Evolutionary conservation across 805 yeast genomes (phyloP).

Genomic region (Jamesozyma piceae): DNA sequence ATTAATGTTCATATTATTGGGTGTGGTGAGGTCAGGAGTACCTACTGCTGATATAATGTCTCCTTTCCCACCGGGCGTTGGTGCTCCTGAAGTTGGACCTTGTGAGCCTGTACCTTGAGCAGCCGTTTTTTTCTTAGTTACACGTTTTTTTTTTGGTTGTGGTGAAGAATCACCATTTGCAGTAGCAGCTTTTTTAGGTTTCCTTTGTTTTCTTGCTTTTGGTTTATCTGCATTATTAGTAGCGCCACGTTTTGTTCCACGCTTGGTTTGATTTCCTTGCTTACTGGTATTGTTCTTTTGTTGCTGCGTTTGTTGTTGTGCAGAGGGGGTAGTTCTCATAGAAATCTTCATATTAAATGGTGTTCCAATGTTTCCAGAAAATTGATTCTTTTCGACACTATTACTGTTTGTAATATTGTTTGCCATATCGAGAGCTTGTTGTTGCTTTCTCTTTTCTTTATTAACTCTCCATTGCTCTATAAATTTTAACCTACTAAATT

Average conservation of each 20-base stretch:
- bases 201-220: constrained; percentile 26
- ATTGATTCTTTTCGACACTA: constrained; percentile 8
- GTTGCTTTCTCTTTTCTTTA: constrained; percentile 44
- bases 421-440: constrained; percentile 20
- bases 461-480: constrained; percentile 78
- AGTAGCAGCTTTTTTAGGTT: constrained; percentile 22
- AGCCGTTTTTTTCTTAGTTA: constrained; percentile 20
- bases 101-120: constrained; percentile 3
- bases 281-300: constrained; percentile 5
- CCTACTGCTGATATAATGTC: background rate
- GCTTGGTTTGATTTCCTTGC: background rate
- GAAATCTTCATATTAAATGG: constrained; percentile 26
- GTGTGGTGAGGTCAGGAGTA: constrained; percentile 1
- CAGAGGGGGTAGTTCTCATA: constrained; percentile 23
- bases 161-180: constrained; percentile 6
- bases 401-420: constrained; percentile 9
- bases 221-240: constrained; percentile 14
- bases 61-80: background rate
- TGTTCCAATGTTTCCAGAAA: background rate
- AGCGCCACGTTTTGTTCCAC: background rate
- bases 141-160: constrained; percentile 23
- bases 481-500: constrained; percentile 78
- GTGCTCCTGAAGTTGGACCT: background rate
- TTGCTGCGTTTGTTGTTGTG: constrained; percentile 28
- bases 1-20: background rate